Base-by-base conservation (phyloP, 164 flowering plant species). In the Hamamelis virginiana region DNA sequence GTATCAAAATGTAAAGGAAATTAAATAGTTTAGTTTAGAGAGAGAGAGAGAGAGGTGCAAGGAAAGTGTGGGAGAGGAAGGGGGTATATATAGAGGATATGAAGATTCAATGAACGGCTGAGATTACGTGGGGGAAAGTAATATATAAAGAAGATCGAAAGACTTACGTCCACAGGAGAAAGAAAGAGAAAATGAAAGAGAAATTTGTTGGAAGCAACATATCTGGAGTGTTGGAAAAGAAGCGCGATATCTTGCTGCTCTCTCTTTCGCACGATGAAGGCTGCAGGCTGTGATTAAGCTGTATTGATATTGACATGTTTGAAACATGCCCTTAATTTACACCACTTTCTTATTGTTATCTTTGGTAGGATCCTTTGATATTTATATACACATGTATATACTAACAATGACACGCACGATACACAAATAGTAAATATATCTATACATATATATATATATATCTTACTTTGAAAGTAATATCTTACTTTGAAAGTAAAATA, bases 261-360 rank as follows among this genome's bases (percentile, higher is more conserved):
- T 33, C 41, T 33, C 41, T 6, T 33, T 33, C 41, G 41, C 41
- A 33, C 6, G 6, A 33, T 33, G 6, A 33, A 33, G 41, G 41
- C 4, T 2, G 41, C 41, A 27, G 57, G 55, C 64, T 68, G 64
- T 47, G 47, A 47, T 50, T 51, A 13, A 23, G 72, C 72, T 69
- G 72, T 62, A 28, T 33, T 69, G 72, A 69, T 62, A 8, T 44
- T 63, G 72, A 69, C 72, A 50, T 60, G 61, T 62, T 62, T 52
- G 59, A 62, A 43, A 52, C 72, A 60, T 58, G 64, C 56, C 0
- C 58, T 55, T n/a, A n/a, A n/a, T n/a, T 55, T 19, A 19, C 58
- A 55, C 21, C 12, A 11, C 5, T 0, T 55, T 8, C 23, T 52
- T 52, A 1, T 6, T 52, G 2, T 52, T 55, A 0, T 55, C n/a